Evolutionary conservation across 768 basidiomycete species (phyloP), one percentile per base, ranked within the genome.

Genomic region (Boletus subcaerulescens): DNA sequence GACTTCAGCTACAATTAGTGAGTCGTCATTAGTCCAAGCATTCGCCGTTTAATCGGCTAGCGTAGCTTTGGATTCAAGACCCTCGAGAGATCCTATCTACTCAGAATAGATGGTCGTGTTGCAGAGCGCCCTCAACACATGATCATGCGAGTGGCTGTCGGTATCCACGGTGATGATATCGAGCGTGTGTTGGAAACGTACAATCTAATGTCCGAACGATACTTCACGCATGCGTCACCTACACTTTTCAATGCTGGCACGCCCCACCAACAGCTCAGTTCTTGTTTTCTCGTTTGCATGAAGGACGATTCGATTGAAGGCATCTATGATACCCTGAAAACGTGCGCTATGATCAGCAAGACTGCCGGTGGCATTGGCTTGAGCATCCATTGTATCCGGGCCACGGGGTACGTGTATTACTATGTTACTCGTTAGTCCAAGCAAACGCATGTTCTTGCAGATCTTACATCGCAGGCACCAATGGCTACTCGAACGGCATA

Each of bases 101-200:
- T 99, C 40, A 87, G 94, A 54, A 86, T 98, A 74, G 84, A 96
- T 68, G 93, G 93, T 40, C 90, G 91, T 55, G 92, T 96, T 45
- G 95, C 94, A 40, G 97, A 99, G 72, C 87, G 97, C 36, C 97
- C 97, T 31, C 97, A 98, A 65, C 97, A 98, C 72, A 91, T 98
- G 85, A 88, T 98, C 71, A 98, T 99, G 97, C 94, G 97, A 71
- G 97, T 99, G 53, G 92, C 97, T 44, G 93, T 98, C 44, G 96
- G 96, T 39, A 94, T 99, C 52, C 96, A 98, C 70, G 95, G 94
- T 5, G 67, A 74, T 10, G 90, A 98, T 70, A 82, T 98, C 52
- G 92, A 96, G 20, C 87, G 86, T 33, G 92, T 86, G 45, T 76
- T 98, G 58, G 86, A 97, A 77, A 97, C 96, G 0, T 93, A 93